phyloP scores from a whole-genome alignment of 1,139 yeast species.

The Blastobotrys arbuscula region DNA sequence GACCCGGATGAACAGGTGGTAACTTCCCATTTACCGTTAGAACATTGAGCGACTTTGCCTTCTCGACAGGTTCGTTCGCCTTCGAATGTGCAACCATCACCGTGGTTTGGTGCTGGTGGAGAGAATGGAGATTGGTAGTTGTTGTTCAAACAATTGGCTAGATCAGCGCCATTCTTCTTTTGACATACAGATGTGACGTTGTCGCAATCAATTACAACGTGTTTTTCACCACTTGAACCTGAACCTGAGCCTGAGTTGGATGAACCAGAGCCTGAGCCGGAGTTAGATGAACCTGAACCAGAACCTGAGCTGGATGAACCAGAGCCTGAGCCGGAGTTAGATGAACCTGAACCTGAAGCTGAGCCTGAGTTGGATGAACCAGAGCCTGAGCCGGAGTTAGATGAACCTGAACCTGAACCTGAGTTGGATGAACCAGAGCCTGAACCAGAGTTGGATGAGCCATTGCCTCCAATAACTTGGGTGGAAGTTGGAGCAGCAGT shows the following conservation, averaged over 20 bases:
- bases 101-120: conserved; percentile 16
- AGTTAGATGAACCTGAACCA: conserved; percentile 19
- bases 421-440: conserved; percentile 20
- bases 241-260: conserved; percentile 19
- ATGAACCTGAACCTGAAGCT: conserved; percentile 19
- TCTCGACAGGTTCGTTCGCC: conserved; percentile 48
- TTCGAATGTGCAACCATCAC: conserved; percentile 24
- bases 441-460: conserved; percentile 15
- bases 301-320: conserved; percentile 19
- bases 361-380: conserved; percentile 10
- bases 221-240: conserved; percentile 1
- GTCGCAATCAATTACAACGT: conserved; percentile 3
- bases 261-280: conserved; percentile 16
- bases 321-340: conserved; percentile 14
- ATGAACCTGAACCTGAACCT: conserved; percentile 17
- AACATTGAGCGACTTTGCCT: conserved; percentile 50
- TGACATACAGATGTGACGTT: conserved; percentile 11
- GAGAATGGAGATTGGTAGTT: conserved; percentile 4
- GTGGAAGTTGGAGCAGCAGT: conserved; percentile 10
- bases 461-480: background rate
- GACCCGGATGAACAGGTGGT: conserved; percentile 49
- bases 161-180: conserved; percentile 12
- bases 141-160: conserved; percentile 14
- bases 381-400: conserved; percentile 14
- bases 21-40: conserved; percentile 49